These are phyloP conservation scores for Carex littledalei DNA, from an alignment of 176 grass and related monocot genomes.

Conservation along the genomic window DNA sequence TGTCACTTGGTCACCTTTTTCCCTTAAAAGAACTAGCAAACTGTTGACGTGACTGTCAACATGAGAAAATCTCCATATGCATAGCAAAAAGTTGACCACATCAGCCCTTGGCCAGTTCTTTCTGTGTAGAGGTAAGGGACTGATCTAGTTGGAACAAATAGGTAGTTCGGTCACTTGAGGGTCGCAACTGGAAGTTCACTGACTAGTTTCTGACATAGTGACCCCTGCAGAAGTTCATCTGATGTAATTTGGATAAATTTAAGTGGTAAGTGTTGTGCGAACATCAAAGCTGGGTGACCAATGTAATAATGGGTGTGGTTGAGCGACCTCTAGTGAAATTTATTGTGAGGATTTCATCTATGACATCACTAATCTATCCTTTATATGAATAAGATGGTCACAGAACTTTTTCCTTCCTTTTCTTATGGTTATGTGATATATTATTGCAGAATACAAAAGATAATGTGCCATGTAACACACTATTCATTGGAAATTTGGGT, in stretches of 20 bases:
- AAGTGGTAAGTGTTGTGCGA: neutral
- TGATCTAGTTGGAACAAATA: neutral
- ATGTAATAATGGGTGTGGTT: neutral
- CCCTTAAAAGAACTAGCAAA: neutral
- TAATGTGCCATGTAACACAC: slow-evolving; percentile 95
- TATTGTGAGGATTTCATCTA: neutral
- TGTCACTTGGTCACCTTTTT: neutral
- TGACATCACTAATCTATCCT: neutral
- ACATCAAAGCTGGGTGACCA: neutral
- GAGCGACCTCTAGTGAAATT: neutral
- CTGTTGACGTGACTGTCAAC: neutral
- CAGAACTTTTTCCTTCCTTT: neutral
- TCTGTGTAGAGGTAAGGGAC: neutral
- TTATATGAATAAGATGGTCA: neutral
- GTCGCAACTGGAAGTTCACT: neutral
- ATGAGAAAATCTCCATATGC: neutral
- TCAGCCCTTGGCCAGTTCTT: neutral
- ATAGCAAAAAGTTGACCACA: neutral
- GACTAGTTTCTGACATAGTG: neutral
- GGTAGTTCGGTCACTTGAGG: neutral
- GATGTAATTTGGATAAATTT: neutral
- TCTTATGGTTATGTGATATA: slow-evolving; percentile 6
- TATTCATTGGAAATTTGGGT: slow-evolving; percentile 98
- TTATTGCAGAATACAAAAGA: slow-evolving; percentile 92
- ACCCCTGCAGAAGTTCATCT: neutral